These are phyloP conservation scores for Cenchrus purpureus DNA, from an alignment of 176 grass and related monocot genomes.

Conservation along the genomic window DNA sequence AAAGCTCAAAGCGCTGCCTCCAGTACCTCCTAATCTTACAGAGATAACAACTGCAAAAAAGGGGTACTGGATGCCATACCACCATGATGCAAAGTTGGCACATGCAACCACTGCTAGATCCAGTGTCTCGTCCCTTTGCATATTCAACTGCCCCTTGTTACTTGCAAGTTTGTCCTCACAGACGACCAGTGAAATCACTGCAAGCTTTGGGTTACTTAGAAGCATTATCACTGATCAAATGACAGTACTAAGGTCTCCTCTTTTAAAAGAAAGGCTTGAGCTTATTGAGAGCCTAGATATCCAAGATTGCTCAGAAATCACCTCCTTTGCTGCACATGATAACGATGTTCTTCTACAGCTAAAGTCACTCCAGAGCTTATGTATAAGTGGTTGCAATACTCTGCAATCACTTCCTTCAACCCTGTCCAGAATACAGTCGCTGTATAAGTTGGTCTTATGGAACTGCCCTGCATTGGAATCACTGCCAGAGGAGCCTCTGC, in stretches of 20 bases:
- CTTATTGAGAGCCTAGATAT: constrained; percentile 53
- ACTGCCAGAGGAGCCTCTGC: constrained; percentile 31
- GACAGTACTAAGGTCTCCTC: constrained; percentile 34
- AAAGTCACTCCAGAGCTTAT: constrained; percentile 48
- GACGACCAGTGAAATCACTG: constrained; percentile 27
- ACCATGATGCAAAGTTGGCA: constrained; percentile 43
- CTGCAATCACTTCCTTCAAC: constrained; percentile 49
- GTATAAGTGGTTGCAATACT: constrained; percentile 49
- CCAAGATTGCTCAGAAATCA: constrained; percentile 53
- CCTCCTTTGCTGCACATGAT: constrained; percentile 33
- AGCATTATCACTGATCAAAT: constrained; percentile 45
- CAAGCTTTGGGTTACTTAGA: constrained; percentile 30
- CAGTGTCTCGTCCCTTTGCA: constrained; percentile 49
- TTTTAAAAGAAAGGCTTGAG: constrained; percentile 44
- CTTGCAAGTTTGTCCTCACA: constrained; percentile 42
- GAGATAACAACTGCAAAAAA: constrained; percentile 51
- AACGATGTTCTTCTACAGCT: constrained; percentile 34
- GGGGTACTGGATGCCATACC: constrained; percentile 61
- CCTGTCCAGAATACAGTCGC: constrained; percentile 5
- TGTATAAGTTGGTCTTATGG: constrained; percentile 39
- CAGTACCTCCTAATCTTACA: constrained; percentile 51
- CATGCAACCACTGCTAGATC: constrained; percentile 21
- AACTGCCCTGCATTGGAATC: constrained; percentile 45
- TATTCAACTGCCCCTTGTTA: constrained; percentile 58
- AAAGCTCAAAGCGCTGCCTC: constrained; percentile 51